A percentile compares a stretch with the other conserved stretches of the same genome.
phyloP scores from a whole-genome alignment of 345 rosid species.

The Boechera stricta region DNA sequence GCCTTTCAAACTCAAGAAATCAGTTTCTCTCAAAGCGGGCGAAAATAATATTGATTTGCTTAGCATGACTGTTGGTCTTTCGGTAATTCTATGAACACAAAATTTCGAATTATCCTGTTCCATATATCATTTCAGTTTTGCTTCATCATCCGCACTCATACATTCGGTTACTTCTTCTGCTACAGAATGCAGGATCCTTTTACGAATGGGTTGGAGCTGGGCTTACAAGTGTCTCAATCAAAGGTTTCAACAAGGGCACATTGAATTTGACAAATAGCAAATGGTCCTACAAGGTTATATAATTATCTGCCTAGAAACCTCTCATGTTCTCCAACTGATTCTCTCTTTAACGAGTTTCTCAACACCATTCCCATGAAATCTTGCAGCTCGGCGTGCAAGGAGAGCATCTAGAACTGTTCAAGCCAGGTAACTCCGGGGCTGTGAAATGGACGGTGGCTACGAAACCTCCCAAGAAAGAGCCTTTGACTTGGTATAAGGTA shows the following conservation, averaged over 20 bases:
- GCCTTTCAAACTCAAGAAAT: constrained; percentile 60
- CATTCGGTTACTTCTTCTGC: constrained; percentile 22
- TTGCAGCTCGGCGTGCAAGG: constrained; percentile 82
- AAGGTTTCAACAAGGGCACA: constrained; percentile 76
- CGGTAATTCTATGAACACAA: constrained; percentile 54
- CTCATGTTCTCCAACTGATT: background rate
- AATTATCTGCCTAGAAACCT: constrained; percentile 26
- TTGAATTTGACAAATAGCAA: constrained; percentile 62
- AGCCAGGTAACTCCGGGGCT: constrained; percentile 51
- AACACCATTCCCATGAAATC: constrained; percentile 20
- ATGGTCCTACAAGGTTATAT: constrained; percentile 98
- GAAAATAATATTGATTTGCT: constrained; percentile 76
- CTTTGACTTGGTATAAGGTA: constrained; percentile 97
- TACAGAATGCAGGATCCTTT: constrained; percentile 85
- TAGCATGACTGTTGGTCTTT: constrained; percentile 90
- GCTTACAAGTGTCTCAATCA: constrained; percentile 70
- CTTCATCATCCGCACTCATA: background rate
- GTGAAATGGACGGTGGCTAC: constrained; percentile 73
- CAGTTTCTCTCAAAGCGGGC: constrained; percentile 74
- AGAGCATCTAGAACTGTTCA: constrained; percentile 71
- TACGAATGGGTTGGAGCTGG: constrained; percentile 89
- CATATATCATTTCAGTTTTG: constrained; percentile 11
- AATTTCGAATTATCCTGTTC: background rate
- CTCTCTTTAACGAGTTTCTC: background rate
- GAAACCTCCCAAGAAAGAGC: constrained; percentile 69